A percentile compares a stretch with the other conserved stretches of the same genome.
These are phyloP conservation scores for Silene uniflora DNA, from an alignment of 148 eudicot genomes.

Conservation along the genomic window DNA sequence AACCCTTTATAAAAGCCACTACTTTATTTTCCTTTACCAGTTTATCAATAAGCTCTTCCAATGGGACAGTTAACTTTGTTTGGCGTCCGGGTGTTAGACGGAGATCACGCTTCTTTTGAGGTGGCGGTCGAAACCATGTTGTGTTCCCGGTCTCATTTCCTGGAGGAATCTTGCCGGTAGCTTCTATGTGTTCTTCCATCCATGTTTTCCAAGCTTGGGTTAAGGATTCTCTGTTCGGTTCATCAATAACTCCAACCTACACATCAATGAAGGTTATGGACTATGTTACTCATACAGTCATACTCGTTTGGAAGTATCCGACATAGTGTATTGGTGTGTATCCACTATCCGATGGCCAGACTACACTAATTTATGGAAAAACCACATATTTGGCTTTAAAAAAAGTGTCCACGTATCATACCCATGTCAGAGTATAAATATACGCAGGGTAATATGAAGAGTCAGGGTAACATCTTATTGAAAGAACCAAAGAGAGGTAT, in stretches of 20 bases:
- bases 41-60: constrained; percentile 72
- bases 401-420: too few relatives aligned
- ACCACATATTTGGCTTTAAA: too few relatives aligned
- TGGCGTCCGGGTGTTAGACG: constrained; percentile 84
- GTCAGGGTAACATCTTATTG: not conserved
- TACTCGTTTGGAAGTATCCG: too few relatives aligned
- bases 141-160: constrained; percentile 86
- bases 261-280: not conserved
- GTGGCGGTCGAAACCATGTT: constrained; percentile 72
- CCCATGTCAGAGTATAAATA: too few relatives aligned
- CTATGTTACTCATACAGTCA: not conserved
- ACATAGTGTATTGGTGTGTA: too few relatives aligned
- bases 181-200: constrained; percentile 92
- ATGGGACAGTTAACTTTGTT: constrained; percentile 65
- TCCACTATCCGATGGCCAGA: too few relatives aligned
- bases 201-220: constrained; percentile 98
- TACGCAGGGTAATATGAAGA: too few relatives aligned
- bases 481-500: not conserved
- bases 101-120: constrained; percentile 74
- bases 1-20: constrained; percentile 91
- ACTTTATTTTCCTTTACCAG: constrained; percentile 94
- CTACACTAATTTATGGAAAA: too few relatives aligned
- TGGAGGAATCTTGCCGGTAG: constrained; percentile 78
- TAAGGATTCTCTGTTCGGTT: constrained; percentile 65
- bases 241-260: constrained; percentile 71